Conservation (phyloP, 2,329 filamentous ascomycete species). For the Botryotinia globosa region DNA sequence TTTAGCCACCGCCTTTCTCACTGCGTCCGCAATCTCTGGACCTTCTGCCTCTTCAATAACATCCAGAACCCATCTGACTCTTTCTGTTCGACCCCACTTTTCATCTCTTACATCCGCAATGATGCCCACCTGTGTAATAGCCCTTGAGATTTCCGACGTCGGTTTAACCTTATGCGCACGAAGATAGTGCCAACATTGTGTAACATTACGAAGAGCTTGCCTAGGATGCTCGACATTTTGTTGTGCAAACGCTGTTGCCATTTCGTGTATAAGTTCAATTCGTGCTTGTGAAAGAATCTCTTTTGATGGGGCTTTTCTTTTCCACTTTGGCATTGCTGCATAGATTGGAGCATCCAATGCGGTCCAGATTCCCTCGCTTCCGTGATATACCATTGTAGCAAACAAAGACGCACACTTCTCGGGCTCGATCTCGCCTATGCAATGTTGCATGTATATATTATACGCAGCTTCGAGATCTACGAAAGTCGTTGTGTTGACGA, state of each 20-base stretch:
- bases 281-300: constrained; percentile 23
- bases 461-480: constrained; percentile 1
- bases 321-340: constrained; percentile 7
- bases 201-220: constrained; percentile 33
- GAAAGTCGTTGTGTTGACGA: neutral
- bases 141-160: constrained; percentile 27
- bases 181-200: constrained; percentile 32
- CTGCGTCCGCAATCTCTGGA: constrained; percentile 28
- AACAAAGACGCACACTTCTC: constrained; percentile 26
- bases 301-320: neutral
- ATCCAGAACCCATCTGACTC: constrained; percentile 29
- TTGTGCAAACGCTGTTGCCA: constrained; percentile 35
- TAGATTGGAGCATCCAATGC: constrained; percentile 26
- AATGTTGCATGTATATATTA: constrained; percentile 16
- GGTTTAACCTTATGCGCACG: constrained; percentile 27
- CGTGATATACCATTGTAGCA: constrained; percentile 27
- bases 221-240: constrained; percentile 21
- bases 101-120: constrained; percentile 26
- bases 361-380: constrained; percentile 27
- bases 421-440: constrained; percentile 19
- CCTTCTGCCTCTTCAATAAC: constrained; percentile 32
- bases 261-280: constrained; percentile 28
- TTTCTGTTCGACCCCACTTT: constrained; percentile 27
- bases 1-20: constrained; percentile 25
- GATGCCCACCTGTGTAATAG: constrained; percentile 29